These are phyloP conservation scores for Fabrea salina DNA, from an alignment of 169 alveolate genomes.

Conservation along the genomic window DNA sequence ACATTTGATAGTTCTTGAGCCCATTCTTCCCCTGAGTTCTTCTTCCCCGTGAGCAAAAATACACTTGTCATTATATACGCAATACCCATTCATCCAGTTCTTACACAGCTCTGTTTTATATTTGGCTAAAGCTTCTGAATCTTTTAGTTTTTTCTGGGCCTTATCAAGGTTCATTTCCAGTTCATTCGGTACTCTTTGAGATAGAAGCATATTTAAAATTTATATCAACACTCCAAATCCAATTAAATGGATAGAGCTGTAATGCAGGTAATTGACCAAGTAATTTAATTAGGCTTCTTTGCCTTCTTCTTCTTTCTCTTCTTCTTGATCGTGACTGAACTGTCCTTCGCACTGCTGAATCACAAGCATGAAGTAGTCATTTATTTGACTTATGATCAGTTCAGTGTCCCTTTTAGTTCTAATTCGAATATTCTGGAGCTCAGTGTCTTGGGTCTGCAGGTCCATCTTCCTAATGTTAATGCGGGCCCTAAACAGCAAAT, in stretches of 20 bases:
- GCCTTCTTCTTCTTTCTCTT: constrained; percentile 5
- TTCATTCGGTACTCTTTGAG: too few species aligned
- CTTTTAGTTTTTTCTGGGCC: background rate
- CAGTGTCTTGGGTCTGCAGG: background rate
- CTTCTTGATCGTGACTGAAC: background rate
- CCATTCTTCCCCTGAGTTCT: constrained; percentile 33
- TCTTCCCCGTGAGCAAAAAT: constrained; percentile 50
- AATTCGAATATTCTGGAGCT: constrained; percentile 12
- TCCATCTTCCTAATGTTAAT: background rate
- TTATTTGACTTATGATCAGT: constrained; percentile 10
- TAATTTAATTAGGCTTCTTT: constrained; percentile 29
- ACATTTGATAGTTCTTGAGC: background rate
- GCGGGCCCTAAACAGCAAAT: background rate
- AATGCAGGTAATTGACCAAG: too few species aligned
- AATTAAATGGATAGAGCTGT: too few species aligned
- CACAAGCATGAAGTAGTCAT: constrained; percentile 10
- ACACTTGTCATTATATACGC: constrained; percentile 42
- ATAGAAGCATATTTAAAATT: too few species aligned
- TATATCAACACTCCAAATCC: too few species aligned
- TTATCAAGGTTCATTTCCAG: too few species aligned
- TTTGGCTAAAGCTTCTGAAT: constrained; percentile 31
- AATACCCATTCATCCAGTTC: constrained; percentile 34
- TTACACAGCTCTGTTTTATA: constrained; percentile 47
- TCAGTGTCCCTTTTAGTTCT: constrained; percentile 18
- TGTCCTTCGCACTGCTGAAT: constrained; percentile 29